Base-by-base conservation (phyloP, 202 grass and related monocot species). In the Digitaria exilis region DNA sequence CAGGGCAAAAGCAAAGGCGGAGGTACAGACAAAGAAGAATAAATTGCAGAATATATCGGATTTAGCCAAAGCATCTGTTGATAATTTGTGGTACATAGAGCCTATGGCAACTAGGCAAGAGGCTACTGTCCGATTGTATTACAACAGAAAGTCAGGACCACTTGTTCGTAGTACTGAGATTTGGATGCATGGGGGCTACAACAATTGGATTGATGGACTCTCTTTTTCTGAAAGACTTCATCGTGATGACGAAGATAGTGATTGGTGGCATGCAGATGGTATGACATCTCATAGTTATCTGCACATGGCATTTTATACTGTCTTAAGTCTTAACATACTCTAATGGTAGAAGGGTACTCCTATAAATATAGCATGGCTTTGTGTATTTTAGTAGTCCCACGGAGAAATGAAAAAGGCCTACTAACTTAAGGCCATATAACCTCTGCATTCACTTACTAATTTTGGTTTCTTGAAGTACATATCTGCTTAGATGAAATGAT, bases 171-270 rank as follows among this genome's bases (percentile, higher is more conserved):
- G 85, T 71, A 63, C 52, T 81, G 87, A 95, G 57, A 90, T 95
- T 60, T 98, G 96, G 92, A 83, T 98, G 85, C 96, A 98, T 84
- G 90, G 90, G 70, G 92, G 92, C 70, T 89, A 85, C 84, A 98
- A 98, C 73, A 93, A 87, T 80, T 98, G 92, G 96, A 81, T 64
- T 34, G 87, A 98, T 82, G 96, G 92, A 52, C 73, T 95, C 37
- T 98, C 87, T 62, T 84, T 98, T 65, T 34, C 67, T 30, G 87
- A 93, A 86, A 88, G 79, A 39, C 87, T 95, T 31, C 71, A 56
- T 37, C 78, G 61, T 29, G 86, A 90, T 58, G 90, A 90, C 21
- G 67, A 39, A 61, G 82, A 89, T 71, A 87, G 80, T 28, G 85
- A 90, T 76, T 98, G 92, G 96, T 98, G 92, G 92, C 92, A 69